phyloP scores from a whole-genome alignment of 2,329 filamentous ascomycete species.

The Sclerotinia minor region DNA sequence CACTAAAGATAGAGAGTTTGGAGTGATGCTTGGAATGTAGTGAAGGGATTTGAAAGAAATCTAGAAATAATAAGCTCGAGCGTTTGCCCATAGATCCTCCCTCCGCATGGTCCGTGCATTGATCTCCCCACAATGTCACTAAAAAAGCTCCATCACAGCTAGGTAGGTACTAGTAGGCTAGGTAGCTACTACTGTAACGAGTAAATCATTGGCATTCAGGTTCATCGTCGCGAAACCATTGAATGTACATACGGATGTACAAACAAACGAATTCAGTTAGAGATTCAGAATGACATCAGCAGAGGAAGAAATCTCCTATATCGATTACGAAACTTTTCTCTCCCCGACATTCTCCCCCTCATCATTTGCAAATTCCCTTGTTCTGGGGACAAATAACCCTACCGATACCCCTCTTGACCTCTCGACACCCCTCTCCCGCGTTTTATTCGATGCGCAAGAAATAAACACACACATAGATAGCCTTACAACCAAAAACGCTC shows the following conservation, averaged over 20 bases:
- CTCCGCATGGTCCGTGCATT: conserved; percentile 19
- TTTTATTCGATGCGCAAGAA: conserved; percentile 95
- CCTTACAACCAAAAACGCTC: conserved; percentile 79
- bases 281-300: conserved; percentile 34
- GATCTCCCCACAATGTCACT: conserved; percentile 1
- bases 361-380: conserved; percentile 83
- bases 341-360: conserved; percentile 78
- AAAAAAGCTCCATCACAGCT: conserved; percentile 22
- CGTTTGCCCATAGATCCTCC: not conserved
- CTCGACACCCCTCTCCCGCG: conserved; percentile 86
- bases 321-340: conserved; percentile 93
- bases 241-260: conserved; percentile 2
- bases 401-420: conserved; percentile 89
- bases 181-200: too few relatives aligned
- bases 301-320: conserved; percentile 74
- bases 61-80: not conserved
- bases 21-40: not conserved
- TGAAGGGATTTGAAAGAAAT: not conserved
- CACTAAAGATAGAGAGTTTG: not conserved
- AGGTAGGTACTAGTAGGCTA: too few relatives aligned
- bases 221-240: not conserved
- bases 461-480: conserved; percentile 94
- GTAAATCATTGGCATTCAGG: conserved; percentile 7
- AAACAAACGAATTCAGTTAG: not conserved
- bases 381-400: conserved; percentile 87